Evolutionary conservation across 2,329 filamentous ascomycete genomes (phyloP).

Genomic region (Sporothrix protearum): DNA sequence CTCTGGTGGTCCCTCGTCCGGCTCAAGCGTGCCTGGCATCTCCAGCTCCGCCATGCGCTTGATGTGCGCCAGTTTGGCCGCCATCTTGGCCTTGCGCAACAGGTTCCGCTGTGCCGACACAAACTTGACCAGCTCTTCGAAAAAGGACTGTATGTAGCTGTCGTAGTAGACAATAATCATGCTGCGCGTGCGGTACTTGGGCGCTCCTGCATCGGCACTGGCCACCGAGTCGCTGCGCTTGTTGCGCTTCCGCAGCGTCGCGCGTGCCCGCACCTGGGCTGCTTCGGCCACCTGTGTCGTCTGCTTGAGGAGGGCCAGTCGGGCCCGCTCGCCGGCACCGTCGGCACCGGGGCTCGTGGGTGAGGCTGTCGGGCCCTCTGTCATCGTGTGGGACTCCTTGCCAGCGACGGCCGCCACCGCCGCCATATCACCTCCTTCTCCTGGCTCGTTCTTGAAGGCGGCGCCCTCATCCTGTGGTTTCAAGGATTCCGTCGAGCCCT

Average conservation of each 20-base stretch:
- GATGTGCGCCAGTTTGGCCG: conserved; percentile 67
- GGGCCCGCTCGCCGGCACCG: not conserved
- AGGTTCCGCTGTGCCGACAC: conserved; percentile 77
- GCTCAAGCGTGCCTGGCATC: conserved; percentile 48
- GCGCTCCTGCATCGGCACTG: conserved; percentile 46
- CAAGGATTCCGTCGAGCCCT: conserved; percentile 33
- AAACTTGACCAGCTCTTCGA: conserved; percentile 78
- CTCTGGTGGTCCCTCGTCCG: conserved; percentile 35
- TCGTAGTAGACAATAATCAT: conserved; percentile 93
- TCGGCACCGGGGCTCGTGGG: conserved; percentile 9
- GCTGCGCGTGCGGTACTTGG: conserved; percentile 64
- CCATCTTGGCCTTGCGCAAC: conserved; percentile 84
- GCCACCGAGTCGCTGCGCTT: conserved; percentile 51
- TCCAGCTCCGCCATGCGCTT: conserved; percentile 58
- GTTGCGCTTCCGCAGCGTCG: conserved; percentile 46
- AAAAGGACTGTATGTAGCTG: conserved; percentile 75
- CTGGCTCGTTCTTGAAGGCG: conserved; percentile 15
- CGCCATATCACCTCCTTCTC: conserved; percentile 11
- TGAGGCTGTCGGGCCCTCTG: not conserved
- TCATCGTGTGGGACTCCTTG: not conserved
- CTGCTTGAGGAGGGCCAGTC: conserved; percentile 23
- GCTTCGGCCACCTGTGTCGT: conserved; percentile 19
- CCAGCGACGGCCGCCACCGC: not conserved
- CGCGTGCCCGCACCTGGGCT: conserved; percentile 46
- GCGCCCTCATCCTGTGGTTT: conserved; percentile 30